phyloP scores from a whole-genome alignment of 208 protist genomes.

The Crithidia brevicula region DNA sequence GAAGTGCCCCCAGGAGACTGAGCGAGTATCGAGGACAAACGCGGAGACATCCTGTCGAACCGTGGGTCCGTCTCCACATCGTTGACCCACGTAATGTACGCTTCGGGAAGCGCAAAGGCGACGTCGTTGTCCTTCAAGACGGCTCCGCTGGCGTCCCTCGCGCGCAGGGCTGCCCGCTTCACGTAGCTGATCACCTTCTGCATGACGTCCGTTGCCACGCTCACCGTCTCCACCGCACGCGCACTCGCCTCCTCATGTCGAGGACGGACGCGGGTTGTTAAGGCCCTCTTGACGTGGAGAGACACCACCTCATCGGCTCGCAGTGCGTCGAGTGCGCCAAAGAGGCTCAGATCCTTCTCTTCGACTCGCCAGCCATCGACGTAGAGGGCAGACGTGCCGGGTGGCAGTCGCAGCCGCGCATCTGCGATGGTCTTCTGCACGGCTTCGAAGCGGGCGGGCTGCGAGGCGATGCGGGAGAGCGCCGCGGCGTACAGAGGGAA shows the following conservation, averaged over 20 bases:
- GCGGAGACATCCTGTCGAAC: slow-evolving; percentile 15
- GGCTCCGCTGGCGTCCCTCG: neutral
- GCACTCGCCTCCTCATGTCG: neutral
- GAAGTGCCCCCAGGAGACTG: slow-evolving; percentile 6
- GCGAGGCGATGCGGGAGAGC: slow-evolving; percentile 38
- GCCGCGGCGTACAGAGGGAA: slow-evolving; percentile 82
- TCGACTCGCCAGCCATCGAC: slow-evolving; percentile 52
- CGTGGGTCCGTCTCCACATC: slow-evolving; percentile 37
- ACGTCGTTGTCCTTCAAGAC: neutral
- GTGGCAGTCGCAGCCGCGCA: slow-evolving; percentile 16
- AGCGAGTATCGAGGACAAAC: slow-evolving; percentile 17
- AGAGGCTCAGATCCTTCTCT: slow-evolving; percentile 42
- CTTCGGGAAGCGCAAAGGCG: slow-evolving; percentile 24
- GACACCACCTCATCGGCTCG: slow-evolving; percentile 38
- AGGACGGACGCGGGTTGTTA: slow-evolving; percentile 6
- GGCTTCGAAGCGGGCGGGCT: slow-evolving; percentile 15
- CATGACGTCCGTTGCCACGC: neutral
- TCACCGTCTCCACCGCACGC: neutral
- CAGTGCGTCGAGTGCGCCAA: slow-evolving; percentile 53
- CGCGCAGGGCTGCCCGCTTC: slow-evolving; percentile 10
- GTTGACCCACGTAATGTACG: slow-evolving; percentile 38
- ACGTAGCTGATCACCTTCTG: slow-evolving; percentile 16
- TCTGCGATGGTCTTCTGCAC: slow-evolving; percentile 25
- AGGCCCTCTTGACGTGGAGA: neutral
- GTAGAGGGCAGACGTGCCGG: slow-evolving; percentile 39